A percentile compares a stretch with the other conserved stretches of the same genome.
phyloP scores from a whole-genome alignment of 108 stramenopile genomes.

The Asterionellopsis glacialis region DNA sequence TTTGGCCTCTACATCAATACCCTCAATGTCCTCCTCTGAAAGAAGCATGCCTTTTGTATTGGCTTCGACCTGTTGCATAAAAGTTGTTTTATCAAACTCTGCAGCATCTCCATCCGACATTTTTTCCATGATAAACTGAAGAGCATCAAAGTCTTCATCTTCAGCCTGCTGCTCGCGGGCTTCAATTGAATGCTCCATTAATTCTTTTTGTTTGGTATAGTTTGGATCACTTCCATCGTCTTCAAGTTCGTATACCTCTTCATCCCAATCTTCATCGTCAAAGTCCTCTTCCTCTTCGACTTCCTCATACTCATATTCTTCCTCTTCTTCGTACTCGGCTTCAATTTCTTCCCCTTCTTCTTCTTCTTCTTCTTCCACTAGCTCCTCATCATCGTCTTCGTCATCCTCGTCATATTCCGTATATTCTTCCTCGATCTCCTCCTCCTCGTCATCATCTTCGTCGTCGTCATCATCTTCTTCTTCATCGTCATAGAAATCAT shows the following conservation, averaged over 20 bases:
- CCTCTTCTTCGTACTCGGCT: slow-evolving; percentile 7
- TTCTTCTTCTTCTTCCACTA: slow-evolving; percentile 8
- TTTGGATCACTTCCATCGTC: slow-evolving; percentile 44
- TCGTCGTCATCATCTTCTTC: slow-evolving; percentile 8
- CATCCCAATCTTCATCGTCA: slow-evolving; percentile 3
- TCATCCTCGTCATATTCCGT: slow-evolving; percentile 11
- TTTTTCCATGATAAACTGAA: slow-evolving; percentile 14
- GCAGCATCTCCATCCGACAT: slow-evolving; percentile 25
- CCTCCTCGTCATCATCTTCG: slow-evolving; percentile 21
- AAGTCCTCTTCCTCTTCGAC: slow-evolving; percentile 6
- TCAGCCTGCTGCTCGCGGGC: slow-evolving; percentile 14
- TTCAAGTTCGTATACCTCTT: slow-evolving; percentile 21
- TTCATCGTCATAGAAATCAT: slow-evolving; percentile 15
- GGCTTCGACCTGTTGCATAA: slow-evolving; percentile 16
- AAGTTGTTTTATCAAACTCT: slow-evolving; percentile 16
- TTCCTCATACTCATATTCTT: slow-evolving; percentile 7
- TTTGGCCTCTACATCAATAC: slow-evolving; percentile 44
- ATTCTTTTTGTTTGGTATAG: slow-evolving; percentile 29
- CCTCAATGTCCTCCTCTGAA: slow-evolving; percentile 42
- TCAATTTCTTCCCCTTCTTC: slow-evolving; percentile 8
- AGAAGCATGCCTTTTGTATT: slow-evolving; percentile 13
- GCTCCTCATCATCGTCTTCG: slow-evolving; percentile 18
- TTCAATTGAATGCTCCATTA: slow-evolving; percentile 27
- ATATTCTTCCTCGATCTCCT: slow-evolving; percentile 6
- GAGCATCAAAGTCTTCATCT: slow-evolving; percentile 25